Evolutionary conservation across 1,139 yeast species (phyloP).

Genomic region (Petasospora fabianii): DNA sequence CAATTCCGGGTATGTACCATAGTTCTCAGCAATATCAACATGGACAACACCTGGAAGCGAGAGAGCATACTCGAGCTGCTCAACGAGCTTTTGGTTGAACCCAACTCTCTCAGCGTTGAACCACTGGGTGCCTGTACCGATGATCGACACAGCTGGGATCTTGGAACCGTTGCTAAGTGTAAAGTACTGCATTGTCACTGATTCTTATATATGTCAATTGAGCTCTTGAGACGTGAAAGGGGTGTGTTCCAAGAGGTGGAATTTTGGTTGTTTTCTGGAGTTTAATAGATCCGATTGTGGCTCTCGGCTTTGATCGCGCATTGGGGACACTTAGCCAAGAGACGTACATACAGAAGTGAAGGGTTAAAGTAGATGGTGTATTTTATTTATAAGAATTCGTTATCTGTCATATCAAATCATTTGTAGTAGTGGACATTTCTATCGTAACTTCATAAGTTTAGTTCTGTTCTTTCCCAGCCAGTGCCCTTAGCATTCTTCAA

Average conservation of each 20-base stretch:
- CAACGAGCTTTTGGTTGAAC: conserved; percentile 31
- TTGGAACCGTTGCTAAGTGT: conserved; percentile 34
- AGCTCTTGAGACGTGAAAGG: not conserved
- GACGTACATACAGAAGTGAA: no score
- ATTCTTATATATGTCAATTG: not conserved
- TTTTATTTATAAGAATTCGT: no score
- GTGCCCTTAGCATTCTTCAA: conserved; percentile 42
- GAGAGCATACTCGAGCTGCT: conserved; percentile 45
- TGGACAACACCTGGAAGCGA: conserved; percentile 48
- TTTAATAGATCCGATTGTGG: no score
- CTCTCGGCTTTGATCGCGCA: no score
- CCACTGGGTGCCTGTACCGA: conserved; percentile 73
- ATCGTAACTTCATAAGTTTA: conserved; percentile 6
- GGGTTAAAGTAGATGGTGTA: no score
- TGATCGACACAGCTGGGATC: conserved; percentile 47
- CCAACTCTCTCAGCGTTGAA: conserved; percentile 35
- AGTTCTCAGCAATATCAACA: conserved; percentile 64
- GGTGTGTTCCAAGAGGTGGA: not conserved
- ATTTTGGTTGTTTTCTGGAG: not conserved
- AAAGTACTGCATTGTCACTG: conserved; percentile 26
- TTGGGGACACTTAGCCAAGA: no score
- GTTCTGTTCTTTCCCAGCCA: conserved; percentile 61
- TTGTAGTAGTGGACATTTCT: not conserved
- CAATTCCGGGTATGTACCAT: conserved; percentile 62
- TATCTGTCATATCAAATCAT: no score